Evolutionary conservation across 306 rosid genomes (phyloP), one percentile per base, ranked within the genome.

Genomic region (Cicer chorassanicum): DNA sequence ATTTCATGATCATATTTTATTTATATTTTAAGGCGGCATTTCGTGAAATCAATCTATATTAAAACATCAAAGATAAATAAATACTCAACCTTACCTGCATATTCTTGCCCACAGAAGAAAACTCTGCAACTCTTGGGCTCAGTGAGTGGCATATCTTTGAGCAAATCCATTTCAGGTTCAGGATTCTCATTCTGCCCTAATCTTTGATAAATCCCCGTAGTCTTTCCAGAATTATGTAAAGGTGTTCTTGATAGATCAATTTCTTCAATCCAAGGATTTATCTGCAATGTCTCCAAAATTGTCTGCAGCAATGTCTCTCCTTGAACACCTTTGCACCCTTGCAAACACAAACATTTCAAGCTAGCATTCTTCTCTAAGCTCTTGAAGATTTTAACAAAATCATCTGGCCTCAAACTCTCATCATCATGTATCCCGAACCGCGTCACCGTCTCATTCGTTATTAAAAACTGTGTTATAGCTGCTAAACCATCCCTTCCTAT

Each of bases 251-350:
- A 86, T 40, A 95, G 93, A 85, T 92, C 96, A 62, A 95, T 85
- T 69, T 86, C 95, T 85, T 95, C 98, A 15, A 92, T 86, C 97
- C 96, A 95, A 82, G 98, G 99, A 86, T 95, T 92, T 46, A 95
- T 87, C 79, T 90, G 91, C 0, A 95, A 21, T 44, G 87, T 88
- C 87, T 90, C 99, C 92, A 86, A 84, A 40, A 95, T 90, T 42
- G 86, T 76, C 82, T 88, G 81, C 82, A 89, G 75, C 59, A 92
- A 85, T 68, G 62, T 61, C 77, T 92, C 96, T 77, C 99, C 98
- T 62, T 77, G 89, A 69, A 95, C 89, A 9, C 93, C 93, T 60
- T 85, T 87, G 82, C 97, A 94, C 13, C 98, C 98, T 50, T 86
- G 93, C 39, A 92, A 65, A 16, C 92, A 90, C 29, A 92, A 85